A percentile compares a stretch with the other conserved stretches of the same genome.
Conservation (phyloP, 1,284 basidiomycete genomes). For the Trichosporon coremiiforme region DNA sequence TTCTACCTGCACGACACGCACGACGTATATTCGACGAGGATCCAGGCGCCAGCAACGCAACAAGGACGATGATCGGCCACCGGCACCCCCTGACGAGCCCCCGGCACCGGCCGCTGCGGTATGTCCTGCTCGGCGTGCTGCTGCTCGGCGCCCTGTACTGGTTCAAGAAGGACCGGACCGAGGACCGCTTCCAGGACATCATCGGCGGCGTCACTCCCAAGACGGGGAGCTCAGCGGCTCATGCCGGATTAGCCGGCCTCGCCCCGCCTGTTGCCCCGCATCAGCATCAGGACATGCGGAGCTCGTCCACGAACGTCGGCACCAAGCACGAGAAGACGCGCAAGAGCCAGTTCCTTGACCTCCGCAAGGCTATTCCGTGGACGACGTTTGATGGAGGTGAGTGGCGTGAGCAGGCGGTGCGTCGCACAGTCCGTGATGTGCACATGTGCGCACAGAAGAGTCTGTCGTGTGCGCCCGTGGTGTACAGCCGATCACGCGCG, state of each 20-base stretch:
- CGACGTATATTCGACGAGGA: neutral
- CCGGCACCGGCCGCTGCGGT: slow-evolving; percentile 4
- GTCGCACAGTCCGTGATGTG: neutral
- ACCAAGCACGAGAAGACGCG: slow-evolving; percentile 9
- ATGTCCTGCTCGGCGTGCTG: neutral
- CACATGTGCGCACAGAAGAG: neutral
- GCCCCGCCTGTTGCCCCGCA: neutral
- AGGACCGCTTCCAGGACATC: slow-evolving; percentile 11
- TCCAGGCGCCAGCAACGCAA: neutral
- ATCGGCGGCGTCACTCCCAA: neutral
- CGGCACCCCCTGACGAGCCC: slow-evolving; percentile 11
- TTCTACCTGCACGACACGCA: neutral
- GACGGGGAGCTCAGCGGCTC: neutral
- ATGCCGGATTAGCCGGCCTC: neutral
- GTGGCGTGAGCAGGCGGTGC: slow-evolving; percentile 9
- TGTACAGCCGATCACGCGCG: no score
- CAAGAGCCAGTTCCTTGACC: slow-evolving; percentile 31
- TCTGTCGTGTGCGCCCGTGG: neutral
- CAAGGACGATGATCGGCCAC: neutral
- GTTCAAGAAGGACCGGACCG: neutral
- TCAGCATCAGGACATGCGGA: neutral
- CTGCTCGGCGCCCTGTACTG: neutral
- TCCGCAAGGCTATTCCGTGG: slow-evolving; percentile 32
- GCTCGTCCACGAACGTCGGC: slow-evolving; percentile 8
- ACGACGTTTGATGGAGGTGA: slow-evolving; percentile 45